Conservation (phyloP, 75 land plant genomes). For the Sequoia sempervirens region DNA sequence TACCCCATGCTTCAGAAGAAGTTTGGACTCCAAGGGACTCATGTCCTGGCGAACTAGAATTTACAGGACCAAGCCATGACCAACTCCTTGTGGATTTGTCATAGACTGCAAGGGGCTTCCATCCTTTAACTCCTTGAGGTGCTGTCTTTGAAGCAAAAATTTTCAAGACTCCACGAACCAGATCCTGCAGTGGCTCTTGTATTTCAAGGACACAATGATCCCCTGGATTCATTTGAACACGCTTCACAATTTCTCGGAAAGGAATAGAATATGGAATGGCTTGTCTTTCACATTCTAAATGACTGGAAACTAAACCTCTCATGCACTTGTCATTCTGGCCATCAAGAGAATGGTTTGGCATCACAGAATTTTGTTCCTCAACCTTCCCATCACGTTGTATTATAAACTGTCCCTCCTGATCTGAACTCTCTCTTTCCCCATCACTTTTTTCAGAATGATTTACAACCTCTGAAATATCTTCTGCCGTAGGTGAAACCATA, state of each 20-base stretch:
- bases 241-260: constrained; percentile 68
- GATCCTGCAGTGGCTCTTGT: constrained; percentile 85
- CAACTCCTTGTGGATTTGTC: constrained; percentile 68
- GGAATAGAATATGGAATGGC: constrained; percentile 50
- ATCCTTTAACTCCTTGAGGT: constrained; percentile 88
- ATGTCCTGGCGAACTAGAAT: constrained; percentile 31
- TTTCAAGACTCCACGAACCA: constrained; percentile 85
- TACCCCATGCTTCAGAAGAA: constrained; percentile 79
- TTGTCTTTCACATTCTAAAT: constrained; percentile 21
- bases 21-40: constrained; percentile 60
- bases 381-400: constrained; percentile 11
- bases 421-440: constrained; percentile 24
- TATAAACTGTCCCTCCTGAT: constrained; percentile 18
- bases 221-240: constrained; percentile 81
- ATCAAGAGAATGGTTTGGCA: background rate
- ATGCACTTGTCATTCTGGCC: background rate
- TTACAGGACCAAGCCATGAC: constrained; percentile 83
- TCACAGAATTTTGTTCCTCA: constrained; percentile 13
- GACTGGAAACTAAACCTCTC: constrained; percentile 5
- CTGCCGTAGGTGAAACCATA: constrained; percentile 47
- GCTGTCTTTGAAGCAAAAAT: constrained; percentile 78
- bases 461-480: constrained; percentile 40
- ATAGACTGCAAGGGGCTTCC: constrained; percentile 81
- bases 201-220: constrained; percentile 89
- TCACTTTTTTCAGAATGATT: constrained; percentile 25